Base-by-base conservation (phyloP, 2,329 filamentous ascomycete genomes). In the Thielaviopsis populi region DNA sequence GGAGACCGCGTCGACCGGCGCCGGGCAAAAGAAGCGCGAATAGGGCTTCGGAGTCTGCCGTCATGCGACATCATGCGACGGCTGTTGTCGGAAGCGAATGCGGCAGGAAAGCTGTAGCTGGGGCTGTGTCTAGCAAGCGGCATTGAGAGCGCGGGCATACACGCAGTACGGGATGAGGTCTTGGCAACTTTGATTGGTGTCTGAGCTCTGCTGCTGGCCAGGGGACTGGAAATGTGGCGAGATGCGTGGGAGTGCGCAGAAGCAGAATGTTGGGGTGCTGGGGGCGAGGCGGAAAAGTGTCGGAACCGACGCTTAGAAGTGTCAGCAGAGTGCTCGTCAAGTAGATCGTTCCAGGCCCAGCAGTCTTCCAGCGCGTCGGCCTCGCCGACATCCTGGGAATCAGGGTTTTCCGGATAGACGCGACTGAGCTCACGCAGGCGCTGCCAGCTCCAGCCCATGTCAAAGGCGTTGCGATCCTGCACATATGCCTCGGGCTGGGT, bases 401-500 rank as follows among this genome's bases (percentile, higher is more conserved):
- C 69, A 1, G 59, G 58, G 59, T 73, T 68, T 63, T 83, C 78
- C 1, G 76, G 74, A 67, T 81, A 80, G 22, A 82, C 76, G 4
- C 82, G 78, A 59, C 80, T 83, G 27, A 90, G 75, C 68, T 84
- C 79, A 41, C 83, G 81, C 10, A 91, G 72, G 56, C 79, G 80
- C 68, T 84, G 83, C 88, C 88, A 92, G 1, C 82, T 84, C 86
- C 86, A 91, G 4, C 78, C 78, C 10, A 75, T 71, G 53, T 80
- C 77, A 43, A 80, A 79, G 4, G 80, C 76, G 40, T 77, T 74
- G 15, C 75, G 72, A 66, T 84, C 81, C 70, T 92, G 88, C 1
- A 88, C 74, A 68, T 92, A 92, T 1, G 86, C 85, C 68, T 87
- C 84, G 2, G 85, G 82, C 65, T 89, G 86, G 0, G 88, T 92